phyloP scores from a whole-genome alignment of 192 early-diverging fungal species.

The Lunasporangiospora selenospora region DNA sequence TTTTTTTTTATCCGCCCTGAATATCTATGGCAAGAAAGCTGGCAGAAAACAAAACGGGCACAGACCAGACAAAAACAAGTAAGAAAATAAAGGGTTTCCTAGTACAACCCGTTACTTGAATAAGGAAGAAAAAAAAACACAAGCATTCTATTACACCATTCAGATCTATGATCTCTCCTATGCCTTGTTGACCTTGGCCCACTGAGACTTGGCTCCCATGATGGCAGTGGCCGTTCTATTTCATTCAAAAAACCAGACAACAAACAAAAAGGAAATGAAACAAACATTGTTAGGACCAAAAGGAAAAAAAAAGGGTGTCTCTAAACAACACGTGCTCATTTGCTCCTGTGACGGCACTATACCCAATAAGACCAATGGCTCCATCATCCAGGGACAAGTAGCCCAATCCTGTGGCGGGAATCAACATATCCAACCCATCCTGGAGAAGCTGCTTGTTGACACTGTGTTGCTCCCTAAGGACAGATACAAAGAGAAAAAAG shows the following conservation, averaged over 20 bases:
- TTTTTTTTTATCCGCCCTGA: no score
- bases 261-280: constrained; percentile 1
- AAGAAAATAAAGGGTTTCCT: no score
- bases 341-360: constrained; percentile 14
- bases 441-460: constrained; percentile 61
- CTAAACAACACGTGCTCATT: no score
- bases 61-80: no score
- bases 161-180: not conserved
- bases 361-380: constrained; percentile 73
- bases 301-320: not conserved
- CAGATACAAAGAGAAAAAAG: constrained; percentile 3
- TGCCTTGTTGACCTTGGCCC: constrained; percentile 55
- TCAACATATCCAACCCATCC: constrained; percentile 72
- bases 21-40: no score
- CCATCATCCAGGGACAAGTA: constrained; percentile 71
- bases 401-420: constrained; percentile 74
- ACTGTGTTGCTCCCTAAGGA: constrained; percentile 62
- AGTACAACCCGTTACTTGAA: no score
- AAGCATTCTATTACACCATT: not conserved
- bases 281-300: not conserved
- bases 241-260: no score
- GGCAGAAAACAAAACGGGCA: no score
- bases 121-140: constrained; percentile 1
- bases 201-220: constrained; percentile 66
- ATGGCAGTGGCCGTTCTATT: constrained; percentile 71